A percentile compares a stretch with the other conserved stretches of the same genome.
phyloP scores from a whole-genome alignment of 1,139 yeast genomes.

The Chernovozyma aurita region DNA sequence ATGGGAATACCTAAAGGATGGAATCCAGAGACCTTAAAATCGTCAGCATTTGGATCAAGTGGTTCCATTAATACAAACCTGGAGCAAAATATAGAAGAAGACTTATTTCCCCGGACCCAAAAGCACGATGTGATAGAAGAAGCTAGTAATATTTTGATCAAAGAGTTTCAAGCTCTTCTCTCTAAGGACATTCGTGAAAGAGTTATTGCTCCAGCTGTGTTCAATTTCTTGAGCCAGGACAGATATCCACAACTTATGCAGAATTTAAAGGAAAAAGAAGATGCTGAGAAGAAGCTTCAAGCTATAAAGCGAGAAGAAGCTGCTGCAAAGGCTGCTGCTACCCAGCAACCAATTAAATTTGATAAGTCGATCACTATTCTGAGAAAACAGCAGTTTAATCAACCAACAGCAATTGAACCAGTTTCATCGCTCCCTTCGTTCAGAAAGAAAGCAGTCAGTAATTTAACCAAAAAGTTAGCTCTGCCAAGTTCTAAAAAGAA shows the following conservation, averaged over 20 bases:
- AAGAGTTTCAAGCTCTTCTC: slow-evolving; percentile 61
- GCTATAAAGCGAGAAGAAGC: slow-evolving; percentile 17
- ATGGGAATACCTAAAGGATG: slow-evolving; percentile 40
- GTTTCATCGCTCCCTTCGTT: slow-evolving; percentile 40
- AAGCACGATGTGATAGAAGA: slow-evolving; percentile 42
- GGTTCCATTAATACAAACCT: no score
- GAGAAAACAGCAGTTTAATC: slow-evolving; percentile 15
- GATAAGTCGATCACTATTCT: slow-evolving; percentile 14
- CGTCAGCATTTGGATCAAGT: no score
- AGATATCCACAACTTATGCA: slow-evolving; percentile 52
- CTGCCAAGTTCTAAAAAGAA: slow-evolving; percentile 7
- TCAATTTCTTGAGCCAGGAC: slow-evolving; percentile 57
- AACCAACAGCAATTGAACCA: slow-evolving; percentile 20
- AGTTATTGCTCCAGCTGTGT: slow-evolving; percentile 65
- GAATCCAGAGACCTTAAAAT: no score
- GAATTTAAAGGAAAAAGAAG: slow-evolving; percentile 38
- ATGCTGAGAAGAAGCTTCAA: slow-evolving; percentile 21
- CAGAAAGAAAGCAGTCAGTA: slow-evolving; percentile 29
- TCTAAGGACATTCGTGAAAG: slow-evolving; percentile 74
- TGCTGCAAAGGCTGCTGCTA: slow-evolving; percentile 13
- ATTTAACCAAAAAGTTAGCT: slow-evolving; percentile 10
- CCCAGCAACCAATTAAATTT: slow-evolving; percentile 4
- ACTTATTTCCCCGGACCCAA: no score
- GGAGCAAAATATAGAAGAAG: slow-evolving; percentile 11
- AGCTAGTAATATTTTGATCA: slow-evolving; percentile 54